These are phyloP conservation scores for Fonsecaea multimorphosa DNA, from an alignment of 2,329 filamentous ascomycete species.

Conservation along the genomic window DNA sequence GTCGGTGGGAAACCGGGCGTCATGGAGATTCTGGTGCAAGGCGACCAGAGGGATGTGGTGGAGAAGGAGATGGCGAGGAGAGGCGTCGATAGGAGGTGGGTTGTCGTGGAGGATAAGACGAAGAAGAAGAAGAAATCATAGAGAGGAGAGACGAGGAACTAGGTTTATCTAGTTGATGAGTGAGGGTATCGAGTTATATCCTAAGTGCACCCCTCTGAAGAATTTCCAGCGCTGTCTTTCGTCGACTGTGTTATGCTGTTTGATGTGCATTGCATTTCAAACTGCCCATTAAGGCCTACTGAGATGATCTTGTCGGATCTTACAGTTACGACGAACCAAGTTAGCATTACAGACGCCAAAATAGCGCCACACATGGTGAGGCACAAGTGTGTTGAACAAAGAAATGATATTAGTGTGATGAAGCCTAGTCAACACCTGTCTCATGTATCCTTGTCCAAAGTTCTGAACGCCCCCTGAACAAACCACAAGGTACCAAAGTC, in stretches of 20 bases:
- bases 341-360: background rate
- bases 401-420: background rate
- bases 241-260: too few species aligned
- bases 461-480: background rate
- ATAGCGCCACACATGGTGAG: background rate
- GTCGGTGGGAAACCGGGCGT: constrained; percentile 67
- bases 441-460: background rate
- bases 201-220: too few species aligned
- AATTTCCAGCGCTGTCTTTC: too few species aligned
- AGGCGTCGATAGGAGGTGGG: constrained; percentile 65
- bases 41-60: constrained; percentile 67
- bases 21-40: constrained; percentile 72
- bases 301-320: background rate
- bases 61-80: constrained; percentile 64
- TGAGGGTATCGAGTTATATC: too few species aligned
- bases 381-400: background rate
- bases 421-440: background rate
- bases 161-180: too few species aligned
- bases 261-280: too few species aligned
- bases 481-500: background rate
- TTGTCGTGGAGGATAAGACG: constrained; percentile 71
- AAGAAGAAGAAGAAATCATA: constrained; percentile 63
- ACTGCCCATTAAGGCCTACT: too few species aligned
- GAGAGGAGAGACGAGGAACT: background rate
- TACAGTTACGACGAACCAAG: background rate